Base-by-base conservation (phyloP, 2,329 filamentous ascomycete genomes). In the Coniella vitis region DNA sequence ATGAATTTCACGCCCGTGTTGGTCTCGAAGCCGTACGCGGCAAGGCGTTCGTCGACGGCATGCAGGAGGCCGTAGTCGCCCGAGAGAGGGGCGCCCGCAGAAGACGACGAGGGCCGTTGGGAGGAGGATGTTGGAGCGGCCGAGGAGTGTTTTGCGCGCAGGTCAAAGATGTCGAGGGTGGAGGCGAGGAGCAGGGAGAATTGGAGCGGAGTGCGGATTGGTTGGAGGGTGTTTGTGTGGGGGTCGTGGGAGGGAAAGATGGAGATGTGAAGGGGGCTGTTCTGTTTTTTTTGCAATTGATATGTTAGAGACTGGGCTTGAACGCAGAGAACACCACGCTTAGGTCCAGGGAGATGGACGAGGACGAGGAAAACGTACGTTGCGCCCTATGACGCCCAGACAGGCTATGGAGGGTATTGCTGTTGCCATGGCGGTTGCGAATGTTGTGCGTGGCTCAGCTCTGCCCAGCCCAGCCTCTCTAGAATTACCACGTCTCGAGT, bases 1-100 rank as follows among this genome's bases (percentile, higher is more conserved):
- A 97, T 83, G 61, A 98, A 83, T 64, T 91, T 90, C 55, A 95
- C 82, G 36, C 90, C 90, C 21, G 93, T 97, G 68, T 95, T 97
- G 49, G 93, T 96, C 67, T 97, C 80, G 81, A 88, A 96, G 60
- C 93, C 93, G 71, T 97, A 98, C 57, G 90, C 86, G 32, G 90
- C 90, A 40, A 97, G 77, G 21, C 90, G 81, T 70, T 98, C 91
- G 70, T 97, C 93, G 52, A 97, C 77, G 51, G 90, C 90, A 69
- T 97, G 91, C 44, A 98, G 77, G 12, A 97, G 79, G 25, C 93
- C 91, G 57, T 93, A 84, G 65, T 97, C 91, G 58, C 93, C 90
- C 44, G 88, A 86, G 38, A 81, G 67, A 8, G 72, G 72, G 17
- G 64, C 60, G n/a, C 32, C 45, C 0, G 22, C 34, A 2, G 39